Evolutionary conservation across 352 stramenopile genomes (phyloP).

Genomic region (Pythium folliculosum): DNA sequence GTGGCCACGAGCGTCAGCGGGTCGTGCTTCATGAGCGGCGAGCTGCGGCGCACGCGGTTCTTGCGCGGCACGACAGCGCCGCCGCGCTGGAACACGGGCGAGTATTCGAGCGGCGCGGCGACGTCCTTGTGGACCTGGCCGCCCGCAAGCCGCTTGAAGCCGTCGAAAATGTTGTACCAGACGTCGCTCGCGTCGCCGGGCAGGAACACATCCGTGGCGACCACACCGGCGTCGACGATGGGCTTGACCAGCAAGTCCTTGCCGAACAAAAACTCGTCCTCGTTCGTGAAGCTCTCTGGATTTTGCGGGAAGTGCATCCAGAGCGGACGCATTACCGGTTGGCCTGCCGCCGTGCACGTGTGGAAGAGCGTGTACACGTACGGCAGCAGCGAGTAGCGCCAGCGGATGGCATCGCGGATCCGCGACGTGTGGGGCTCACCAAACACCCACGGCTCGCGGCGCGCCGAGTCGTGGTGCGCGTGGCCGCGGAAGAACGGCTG

Average conservation of each 20-base stretch:
- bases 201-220: conserved; percentile 89
- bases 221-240: conserved; percentile 87
- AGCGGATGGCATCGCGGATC: conserved; percentile 91
- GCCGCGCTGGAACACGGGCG: conserved; percentile 96
- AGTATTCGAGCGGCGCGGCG: conserved; percentile 90
- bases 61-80: conserved; percentile 96
- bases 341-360: conserved; percentile 49
- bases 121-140: conserved; percentile 67
- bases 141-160: conserved; percentile 56
- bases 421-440: conserved; percentile 91
- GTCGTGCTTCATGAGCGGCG: conserved; percentile 95
- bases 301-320: conserved; percentile 96
- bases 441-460: conserved; percentile 98
- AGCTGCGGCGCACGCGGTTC: conserved; percentile 94
- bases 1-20: conserved; percentile 97
- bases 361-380: conserved; percentile 94
- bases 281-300: conserved; percentile 78
- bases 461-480: conserved; percentile 98
- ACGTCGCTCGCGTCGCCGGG: conserved; percentile 65
- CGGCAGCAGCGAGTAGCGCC: conserved; percentile 95
- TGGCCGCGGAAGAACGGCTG: conserved; percentile 99
- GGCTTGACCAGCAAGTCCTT: conserved; percentile 96
- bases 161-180: conserved; percentile 93
- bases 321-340: conserved; percentile 93
- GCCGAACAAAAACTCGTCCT: conserved; percentile 96